phyloP scores from a whole-genome alignment of 2,329 filamentous ascomycete species.

The Sphaceloma murrayae region DNA sequence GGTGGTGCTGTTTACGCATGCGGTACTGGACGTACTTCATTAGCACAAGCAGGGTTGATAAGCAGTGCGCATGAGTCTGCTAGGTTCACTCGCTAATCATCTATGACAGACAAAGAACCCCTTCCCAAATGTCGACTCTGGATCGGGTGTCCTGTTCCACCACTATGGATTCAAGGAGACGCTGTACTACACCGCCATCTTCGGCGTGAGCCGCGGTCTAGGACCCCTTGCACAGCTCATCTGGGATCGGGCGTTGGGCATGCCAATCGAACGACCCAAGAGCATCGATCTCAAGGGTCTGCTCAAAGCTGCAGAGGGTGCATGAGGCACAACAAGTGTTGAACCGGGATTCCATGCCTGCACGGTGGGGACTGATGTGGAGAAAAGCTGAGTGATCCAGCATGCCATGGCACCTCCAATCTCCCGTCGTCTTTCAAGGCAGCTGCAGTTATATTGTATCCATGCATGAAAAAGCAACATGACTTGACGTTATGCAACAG shows the following conservation, averaged over 20 bases:
- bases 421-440: no score
- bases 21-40: no score
- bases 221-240: conserved; percentile 89
- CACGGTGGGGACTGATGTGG: background rate
- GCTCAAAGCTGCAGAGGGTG: conserved; percentile 47
- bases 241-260: conserved; percentile 86
- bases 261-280: conserved; percentile 97
- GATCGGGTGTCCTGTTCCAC: conserved; percentile 90
- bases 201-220: conserved; percentile 61
- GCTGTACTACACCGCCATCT: conserved; percentile 76
- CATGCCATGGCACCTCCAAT: no score
- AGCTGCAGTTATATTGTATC: no score
- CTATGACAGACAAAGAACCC: conserved; percentile 38
- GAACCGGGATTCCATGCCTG: background rate
- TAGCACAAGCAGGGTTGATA: background rate
- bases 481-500: background rate
- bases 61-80: background rate
- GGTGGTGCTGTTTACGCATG: no score
- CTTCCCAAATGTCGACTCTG: conserved; percentile 92
- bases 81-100: conserved; percentile 6
- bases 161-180: conserved; percentile 98
- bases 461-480: conserved; percentile 11
- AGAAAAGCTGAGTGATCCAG: no score
- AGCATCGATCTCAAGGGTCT: conserved; percentile 88
- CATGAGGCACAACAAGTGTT: background rate